phyloP scores from a whole-genome alignment of 306 rosid species.

The Gillenia trifoliata region DNA sequence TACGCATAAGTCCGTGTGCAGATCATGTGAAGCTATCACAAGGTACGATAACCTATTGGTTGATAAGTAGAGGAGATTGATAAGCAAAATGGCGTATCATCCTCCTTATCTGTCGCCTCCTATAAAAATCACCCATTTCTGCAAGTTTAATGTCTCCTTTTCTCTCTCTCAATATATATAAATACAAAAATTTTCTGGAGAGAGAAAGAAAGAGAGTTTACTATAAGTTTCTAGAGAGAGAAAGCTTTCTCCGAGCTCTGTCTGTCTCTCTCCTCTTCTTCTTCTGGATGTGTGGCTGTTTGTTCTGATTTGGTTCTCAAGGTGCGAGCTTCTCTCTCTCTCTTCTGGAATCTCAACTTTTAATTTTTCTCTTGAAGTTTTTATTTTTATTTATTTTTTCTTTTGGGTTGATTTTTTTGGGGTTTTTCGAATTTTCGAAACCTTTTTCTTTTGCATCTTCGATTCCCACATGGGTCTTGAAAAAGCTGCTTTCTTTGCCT shows the following conservation, averaged over 20 bases:
- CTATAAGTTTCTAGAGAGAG: slow-evolving; percentile 57
- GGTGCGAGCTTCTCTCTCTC: slow-evolving; percentile 46
- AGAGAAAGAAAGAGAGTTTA: slow-evolving; percentile 29
- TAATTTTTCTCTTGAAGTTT: slow-evolving; percentile 31
- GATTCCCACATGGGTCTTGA: slow-evolving; percentile 47
- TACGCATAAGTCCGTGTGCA: rapidly evolving
- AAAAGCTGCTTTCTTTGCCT: slow-evolving; percentile 56
- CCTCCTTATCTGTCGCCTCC: slow-evolving; percentile 45
- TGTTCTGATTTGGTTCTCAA: slow-evolving; percentile 43
- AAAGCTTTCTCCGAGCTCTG: slow-evolving; percentile 37
- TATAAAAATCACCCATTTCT: slow-evolving; percentile 62
- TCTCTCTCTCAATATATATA: neutral
- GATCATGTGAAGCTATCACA: neutral
- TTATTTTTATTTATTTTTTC: slow-evolving; percentile 30
- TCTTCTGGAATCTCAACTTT: slow-evolving; percentile 55
- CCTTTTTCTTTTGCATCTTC: slow-evolving; percentile 62
- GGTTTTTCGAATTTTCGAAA: neutral
- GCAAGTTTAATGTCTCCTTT: slow-evolving; percentile 51
- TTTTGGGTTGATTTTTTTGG: slow-evolving; percentile 24
- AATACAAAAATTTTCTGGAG: slow-evolving; percentile 22
- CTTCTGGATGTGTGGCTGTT: slow-evolving; percentile 28
- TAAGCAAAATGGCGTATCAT: rapidly evolving
- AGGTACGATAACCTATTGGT: neutral
- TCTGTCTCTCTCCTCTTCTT: slow-evolving; percentile 16
- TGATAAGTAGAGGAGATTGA: neutral